Evolutionary conservation across 768 basidiomycete species (phyloP), one percentile per base, ranked within the genome.

Genomic region (Mycena epipterygia): DNA sequence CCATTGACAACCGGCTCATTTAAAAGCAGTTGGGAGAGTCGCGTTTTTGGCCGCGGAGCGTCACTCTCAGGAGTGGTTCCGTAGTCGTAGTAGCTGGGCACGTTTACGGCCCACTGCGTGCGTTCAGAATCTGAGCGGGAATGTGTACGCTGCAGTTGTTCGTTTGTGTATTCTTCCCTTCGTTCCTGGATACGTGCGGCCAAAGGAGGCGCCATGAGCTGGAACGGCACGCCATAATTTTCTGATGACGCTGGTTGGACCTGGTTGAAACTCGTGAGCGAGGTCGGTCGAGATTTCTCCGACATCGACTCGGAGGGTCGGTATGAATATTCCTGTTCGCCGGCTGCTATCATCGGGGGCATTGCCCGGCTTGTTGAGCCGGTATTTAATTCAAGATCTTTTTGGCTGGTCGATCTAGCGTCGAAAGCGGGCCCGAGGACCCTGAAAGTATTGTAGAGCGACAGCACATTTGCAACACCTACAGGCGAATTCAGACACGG

Each of bases 361-460:
- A 73, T 62, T 8, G 51, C 42, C 23, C 42, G 44, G 37, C 44
- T 48, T 23, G 41, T 41, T 42, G 49, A 52, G 29, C 58, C 37
- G 30, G n/a, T 42, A 30, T 53, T 64, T 9, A 65, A 70, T 48
- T 73, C 72, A 21, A 73, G 62, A 39, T 73, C 77, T 33, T 77
- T 79, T n/a, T 79, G 76, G 25, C 72, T 68, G 14, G 78, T 68
- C 23, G 77, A 72, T 41, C 76, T 78, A 29, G 76, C 78, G 67
- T 85, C 80, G 73, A 90, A 85, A 27, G 87, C 86, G 29, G 87
- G 87, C 12, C 84, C 82, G 37, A 94, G 80, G 58, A 92, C 84
- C 13, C 89, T 87, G 76, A 93, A 87, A 13, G 90, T 92, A 75
- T 91, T 92, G 81, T 86, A 89, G 32, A 93, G 84, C n/a, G 94